Conservation (phyloP, 1,284 basidiomycete species). For the Phylloporus gajari region DNA sequence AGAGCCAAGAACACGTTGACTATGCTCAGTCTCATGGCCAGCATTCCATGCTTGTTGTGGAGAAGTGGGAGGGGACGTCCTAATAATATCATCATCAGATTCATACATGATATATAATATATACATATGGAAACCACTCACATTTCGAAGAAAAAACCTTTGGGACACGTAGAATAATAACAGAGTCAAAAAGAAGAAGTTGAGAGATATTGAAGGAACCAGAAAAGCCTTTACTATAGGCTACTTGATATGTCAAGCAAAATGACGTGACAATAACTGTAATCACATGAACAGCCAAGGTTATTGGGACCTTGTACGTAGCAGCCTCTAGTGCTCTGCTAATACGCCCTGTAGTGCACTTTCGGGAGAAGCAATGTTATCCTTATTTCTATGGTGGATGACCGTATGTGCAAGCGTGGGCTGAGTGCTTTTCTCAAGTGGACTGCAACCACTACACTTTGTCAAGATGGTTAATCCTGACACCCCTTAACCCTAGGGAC, state of each 20-base stretch:
- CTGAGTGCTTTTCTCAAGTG: too few species aligned
- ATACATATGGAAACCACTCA: background rate
- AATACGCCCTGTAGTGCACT: background rate
- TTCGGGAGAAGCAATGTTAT: background rate
- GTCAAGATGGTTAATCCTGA: too few species aligned
- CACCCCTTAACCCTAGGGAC: too few species aligned
- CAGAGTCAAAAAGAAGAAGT: too few species aligned
- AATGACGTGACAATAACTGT: background rate
- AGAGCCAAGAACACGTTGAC: background rate
- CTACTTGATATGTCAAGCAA: background rate
- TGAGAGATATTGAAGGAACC: too few species aligned
- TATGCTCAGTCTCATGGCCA: background rate
- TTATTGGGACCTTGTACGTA: background rate
- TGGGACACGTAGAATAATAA: too few species aligned
- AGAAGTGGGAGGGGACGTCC: background rate
- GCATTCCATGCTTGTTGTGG: background rate
- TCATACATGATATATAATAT: too few species aligned
- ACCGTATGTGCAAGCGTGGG: too few species aligned
- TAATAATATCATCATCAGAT: too few species aligned
- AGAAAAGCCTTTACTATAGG: too few species aligned
- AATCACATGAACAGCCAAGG: background rate
- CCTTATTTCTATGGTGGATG: too few species aligned
- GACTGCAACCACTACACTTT: too few species aligned
- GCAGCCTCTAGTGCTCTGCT: conserved; percentile 2
- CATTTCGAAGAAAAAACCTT: background rate